These are phyloP conservation scores for Phanerochaete sordida DNA, from an alignment of 768 basidiomycete species.

Conservation along the genomic window DNA sequence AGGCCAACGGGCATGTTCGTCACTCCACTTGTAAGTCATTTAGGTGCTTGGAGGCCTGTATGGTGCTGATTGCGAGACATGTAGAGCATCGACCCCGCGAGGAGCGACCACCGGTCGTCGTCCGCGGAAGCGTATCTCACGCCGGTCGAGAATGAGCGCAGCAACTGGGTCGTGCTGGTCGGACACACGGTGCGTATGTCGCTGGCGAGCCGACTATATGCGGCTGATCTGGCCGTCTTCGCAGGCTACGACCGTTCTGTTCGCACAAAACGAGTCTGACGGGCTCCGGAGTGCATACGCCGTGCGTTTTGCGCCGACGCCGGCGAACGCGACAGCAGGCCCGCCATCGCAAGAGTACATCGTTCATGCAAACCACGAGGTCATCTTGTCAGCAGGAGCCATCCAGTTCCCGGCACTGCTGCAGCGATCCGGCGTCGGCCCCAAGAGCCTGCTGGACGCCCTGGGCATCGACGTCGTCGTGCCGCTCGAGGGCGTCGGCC, in stretches of 20 bases:
- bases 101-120: constrained; percentile 40
- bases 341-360: constrained; percentile 23
- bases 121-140: constrained; percentile 52
- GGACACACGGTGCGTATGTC: constrained; percentile 1
- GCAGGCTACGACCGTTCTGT: background rate
- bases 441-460: constrained; percentile 37
- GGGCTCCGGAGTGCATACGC: background rate
- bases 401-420: constrained; percentile 40
- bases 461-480: constrained; percentile 46
- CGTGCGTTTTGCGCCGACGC: background rate
- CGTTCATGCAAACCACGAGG: constrained; percentile 43
- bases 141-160: constrained; percentile 44
- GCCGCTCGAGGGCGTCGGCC: constrained; percentile 45
- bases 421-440: constrained; percentile 56
- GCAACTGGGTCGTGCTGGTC: constrained; percentile 47
- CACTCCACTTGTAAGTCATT: background rate
- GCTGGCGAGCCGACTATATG: too few species aligned
- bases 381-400: constrained; percentile 52
- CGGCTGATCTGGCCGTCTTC: constrained; percentile 28
- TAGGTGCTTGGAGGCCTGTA: too few species aligned
- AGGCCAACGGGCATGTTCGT: background rate
- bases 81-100: background rate
- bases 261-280: background rate
- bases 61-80: background rate
- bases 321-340: background rate